These are phyloP conservation scores for Evernia prunastri DNA, from an alignment of 495 filamentous ascomycete species.

Conservation along the genomic window DNA sequence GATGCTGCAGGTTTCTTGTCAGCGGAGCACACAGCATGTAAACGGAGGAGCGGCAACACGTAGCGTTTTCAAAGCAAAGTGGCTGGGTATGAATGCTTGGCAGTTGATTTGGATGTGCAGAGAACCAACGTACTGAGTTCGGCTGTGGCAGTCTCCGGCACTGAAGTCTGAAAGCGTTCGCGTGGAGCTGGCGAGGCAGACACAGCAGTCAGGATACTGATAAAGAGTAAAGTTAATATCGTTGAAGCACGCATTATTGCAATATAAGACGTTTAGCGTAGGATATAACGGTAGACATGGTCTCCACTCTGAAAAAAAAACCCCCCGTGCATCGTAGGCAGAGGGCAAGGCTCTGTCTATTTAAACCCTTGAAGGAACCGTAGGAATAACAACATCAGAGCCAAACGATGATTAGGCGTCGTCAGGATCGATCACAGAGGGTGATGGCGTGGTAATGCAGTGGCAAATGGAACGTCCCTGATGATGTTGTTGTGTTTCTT, in stretches of 20 bases:
- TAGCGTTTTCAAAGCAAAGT: background rate
- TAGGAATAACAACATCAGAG: background rate
- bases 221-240: background rate
- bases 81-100: background rate
- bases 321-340: background rate
- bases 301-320: background rate
- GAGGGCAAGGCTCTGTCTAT: slow-evolving; percentile 3
- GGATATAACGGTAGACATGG: background rate
- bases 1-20: background rate
- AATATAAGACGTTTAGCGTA: background rate
- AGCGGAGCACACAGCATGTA: background rate
- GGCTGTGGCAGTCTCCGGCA: background rate
- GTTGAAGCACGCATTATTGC: background rate
- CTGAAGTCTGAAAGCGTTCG: background rate
- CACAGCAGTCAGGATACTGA: background rate
- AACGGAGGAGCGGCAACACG: background rate
- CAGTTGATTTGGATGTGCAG: background rate
- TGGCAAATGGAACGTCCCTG: background rate
- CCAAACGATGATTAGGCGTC: background rate
- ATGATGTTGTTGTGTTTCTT: background rate
- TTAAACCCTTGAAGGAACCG: no score
- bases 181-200: background rate
- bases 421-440: background rate
- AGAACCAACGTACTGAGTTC: background rate
- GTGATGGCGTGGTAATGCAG: background rate